Evolutionary conservation across 2,329 filamentous ascomycete genomes (phyloP), one percentile per base, ranked within the genome.

Genomic region (Penicillium occitanis): DNA sequence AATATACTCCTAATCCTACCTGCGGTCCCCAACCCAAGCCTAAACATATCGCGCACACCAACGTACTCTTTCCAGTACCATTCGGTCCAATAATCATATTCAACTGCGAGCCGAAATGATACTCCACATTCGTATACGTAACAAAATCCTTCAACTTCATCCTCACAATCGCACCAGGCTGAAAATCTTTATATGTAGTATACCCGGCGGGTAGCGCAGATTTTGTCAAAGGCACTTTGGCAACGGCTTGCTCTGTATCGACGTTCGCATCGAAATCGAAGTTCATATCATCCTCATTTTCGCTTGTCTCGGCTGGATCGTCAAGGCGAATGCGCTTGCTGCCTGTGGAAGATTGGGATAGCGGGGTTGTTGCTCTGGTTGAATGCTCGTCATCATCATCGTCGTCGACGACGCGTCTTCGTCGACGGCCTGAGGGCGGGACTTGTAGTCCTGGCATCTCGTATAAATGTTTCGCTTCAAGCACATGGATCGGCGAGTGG

Each of bases 71-170:
- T 64, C 95, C 95, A 0, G 95, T 98, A 40, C 95, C 95, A 73
- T 99, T 99, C n/a, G 95, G 95, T 0, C 95, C 95, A 71, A 99
- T 97, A 63, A 99, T 90, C 94, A 99, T 98, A 76, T 99, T 99
- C 73, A 99, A 79, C 75, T 91, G 94, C 0, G 95, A 94, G 0
- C 95, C 95, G 13, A 93, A 92, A 66, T 90, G 87, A 77, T 98
- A 97, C 70, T 97, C 93, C 64, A 93, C 94, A 63, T 90, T 88
- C 60, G 91, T 93, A 79, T 99, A 99, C 0, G 95, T 99, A 64
- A 99, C 92, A 72, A 99, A 99, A 78, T 98, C 91, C 59, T 85
- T 86, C 53, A 98, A 85, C 71, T 88, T 90, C 58, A 99, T 92
- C 42, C 93, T 88, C 59, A 97, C 88, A 71, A 99, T 96, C 10